phyloP scores from a whole-genome alignment of 768 basidiomycete species.

The Sutorius australiensis region DNA sequence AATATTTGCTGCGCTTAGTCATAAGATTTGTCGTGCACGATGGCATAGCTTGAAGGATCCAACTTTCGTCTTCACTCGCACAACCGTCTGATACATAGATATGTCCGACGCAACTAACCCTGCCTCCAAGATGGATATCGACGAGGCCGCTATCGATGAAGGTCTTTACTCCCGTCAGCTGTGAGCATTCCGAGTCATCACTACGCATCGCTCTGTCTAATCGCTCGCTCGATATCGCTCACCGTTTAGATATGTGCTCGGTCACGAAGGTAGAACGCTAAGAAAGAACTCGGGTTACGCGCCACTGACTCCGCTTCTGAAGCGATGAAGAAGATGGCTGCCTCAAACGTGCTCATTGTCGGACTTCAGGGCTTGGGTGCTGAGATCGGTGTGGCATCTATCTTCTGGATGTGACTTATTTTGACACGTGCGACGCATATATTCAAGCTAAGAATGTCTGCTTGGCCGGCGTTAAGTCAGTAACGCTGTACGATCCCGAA shows the following conservation, averaged over 20 bases:
- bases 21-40: neutral
- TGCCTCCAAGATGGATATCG: constrained; percentile 71
- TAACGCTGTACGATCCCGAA: constrained; percentile 92
- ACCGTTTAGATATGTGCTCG: constrained; percentile 77
- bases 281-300: neutral
- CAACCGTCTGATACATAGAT: constrained; percentile 1
- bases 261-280: constrained; percentile 75
- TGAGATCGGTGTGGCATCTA: constrained; percentile 71
- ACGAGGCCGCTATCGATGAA: constrained; percentile 87
- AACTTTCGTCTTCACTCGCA: constrained; percentile 4
- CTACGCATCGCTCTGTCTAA: constrained; percentile 13
- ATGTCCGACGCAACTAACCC: constrained; percentile 39
- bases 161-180: constrained; percentile 91
- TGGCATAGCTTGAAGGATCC: neutral
- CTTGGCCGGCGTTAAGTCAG: constrained; percentile 95
- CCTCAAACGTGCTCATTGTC: constrained; percentile 90
- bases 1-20: constrained; percentile 18
- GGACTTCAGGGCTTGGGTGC: constrained; percentile 91
- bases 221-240: constrained; percentile 17
- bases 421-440: constrained; percentile 14
- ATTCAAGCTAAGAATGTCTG: constrained; percentile 81
- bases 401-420: constrained; percentile 1
- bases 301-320: constrained; percentile 17
- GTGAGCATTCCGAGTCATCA: constrained; percentile 44
- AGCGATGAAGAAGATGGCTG: constrained; percentile 99